Evolutionary conservation across 164 flowering plant species (phyloP).

Genomic region (Vitis riparia): DNA sequence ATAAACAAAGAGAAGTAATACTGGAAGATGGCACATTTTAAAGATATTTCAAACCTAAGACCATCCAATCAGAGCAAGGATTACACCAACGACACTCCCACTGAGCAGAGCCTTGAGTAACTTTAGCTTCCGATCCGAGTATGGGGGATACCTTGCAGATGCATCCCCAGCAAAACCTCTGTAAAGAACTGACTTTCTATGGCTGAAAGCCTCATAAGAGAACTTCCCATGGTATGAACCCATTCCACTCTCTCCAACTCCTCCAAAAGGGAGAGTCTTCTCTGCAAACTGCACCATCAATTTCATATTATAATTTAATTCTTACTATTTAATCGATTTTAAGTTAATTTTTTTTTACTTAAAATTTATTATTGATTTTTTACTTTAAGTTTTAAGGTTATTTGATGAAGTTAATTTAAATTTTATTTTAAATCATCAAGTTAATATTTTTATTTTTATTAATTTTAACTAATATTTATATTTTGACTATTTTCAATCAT

Average conservation of each 20-base stretch:
- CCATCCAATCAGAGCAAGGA: conserved; percentile 52
- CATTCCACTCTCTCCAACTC: conserved; percentile 90
- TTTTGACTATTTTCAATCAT: no score
- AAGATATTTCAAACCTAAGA: conserved; percentile 5
- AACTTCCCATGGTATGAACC: conserved; percentile 90
- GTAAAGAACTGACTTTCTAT: conserved; percentile 77
- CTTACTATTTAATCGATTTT: background rate
- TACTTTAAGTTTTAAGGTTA: no score
- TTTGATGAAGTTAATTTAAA: no score
- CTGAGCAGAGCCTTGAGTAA: conserved; percentile 58
- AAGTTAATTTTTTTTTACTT: no score
- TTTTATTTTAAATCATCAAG: no score
- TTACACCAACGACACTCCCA: conserved; percentile 44
- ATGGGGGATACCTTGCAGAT: conserved; percentile 81
- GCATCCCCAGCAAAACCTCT: conserved; percentile 68
- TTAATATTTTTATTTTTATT: no score
- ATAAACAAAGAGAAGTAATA: background rate
- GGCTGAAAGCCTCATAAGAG: conserved; percentile 85
- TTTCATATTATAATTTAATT: background rate
- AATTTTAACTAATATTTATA: no score
- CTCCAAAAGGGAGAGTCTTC: conserved; percentile 79
- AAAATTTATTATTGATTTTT: no score
- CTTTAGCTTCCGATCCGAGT: conserved; percentile 50
- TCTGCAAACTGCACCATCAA: conserved; percentile 57
- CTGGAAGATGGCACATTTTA: background rate